Conservation (phyloP, 805 yeast species). For the Yueomyces sinensis region DNA sequence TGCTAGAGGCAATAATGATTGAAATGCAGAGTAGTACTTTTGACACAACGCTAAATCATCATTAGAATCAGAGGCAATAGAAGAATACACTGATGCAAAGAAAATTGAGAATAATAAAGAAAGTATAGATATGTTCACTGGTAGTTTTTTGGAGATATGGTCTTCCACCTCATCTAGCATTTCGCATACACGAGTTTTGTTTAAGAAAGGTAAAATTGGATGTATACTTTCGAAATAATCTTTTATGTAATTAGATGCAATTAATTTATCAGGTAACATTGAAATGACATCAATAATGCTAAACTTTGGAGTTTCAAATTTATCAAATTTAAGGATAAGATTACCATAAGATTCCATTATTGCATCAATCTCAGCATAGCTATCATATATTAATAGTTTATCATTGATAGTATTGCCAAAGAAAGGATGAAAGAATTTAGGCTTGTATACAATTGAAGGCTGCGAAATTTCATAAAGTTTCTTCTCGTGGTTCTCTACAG, state of each 20-base stretch:
- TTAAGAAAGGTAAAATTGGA: slow-evolving; percentile 17
- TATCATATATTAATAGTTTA: slow-evolving; percentile 7
- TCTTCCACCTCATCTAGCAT: slow-evolving; percentile 4
- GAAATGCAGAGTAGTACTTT: slow-evolving; percentile 13
- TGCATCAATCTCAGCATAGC: slow-evolving; percentile 2
- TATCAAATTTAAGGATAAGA: slow-evolving; percentile 11
- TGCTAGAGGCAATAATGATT: slow-evolving; percentile 7
- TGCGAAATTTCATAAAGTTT: slow-evolving; percentile 1
- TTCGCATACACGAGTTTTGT: slow-evolving; percentile 3
- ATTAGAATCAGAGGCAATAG: slow-evolving; percentile 14
- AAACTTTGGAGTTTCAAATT: slow-evolving; percentile 2
- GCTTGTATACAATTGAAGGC: slow-evolving; percentile 7
- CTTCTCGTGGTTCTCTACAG: background rate
- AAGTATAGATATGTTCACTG: slow-evolving; percentile 5
- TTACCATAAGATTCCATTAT: slow-evolving; percentile 8
- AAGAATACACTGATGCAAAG: slow-evolving; percentile 14
- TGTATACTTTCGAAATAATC: slow-evolving; percentile 15
- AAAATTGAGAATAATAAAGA: slow-evolving; percentile 11
- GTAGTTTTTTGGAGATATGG: background rate
- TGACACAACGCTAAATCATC: slow-evolving; percentile 13
- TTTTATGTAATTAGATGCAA: slow-evolving; percentile 6
- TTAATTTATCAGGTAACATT: slow-evolving; percentile 8
- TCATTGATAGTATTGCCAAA: slow-evolving; percentile 13
- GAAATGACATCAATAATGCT: slow-evolving; percentile 8
- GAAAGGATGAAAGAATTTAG: slow-evolving; percentile 16